These are phyloP conservation scores for Pseudogymnoascus sp. DNA, from an alignment of 2,329 filamentous ascomycete genomes.

Conservation along the genomic window DNA sequence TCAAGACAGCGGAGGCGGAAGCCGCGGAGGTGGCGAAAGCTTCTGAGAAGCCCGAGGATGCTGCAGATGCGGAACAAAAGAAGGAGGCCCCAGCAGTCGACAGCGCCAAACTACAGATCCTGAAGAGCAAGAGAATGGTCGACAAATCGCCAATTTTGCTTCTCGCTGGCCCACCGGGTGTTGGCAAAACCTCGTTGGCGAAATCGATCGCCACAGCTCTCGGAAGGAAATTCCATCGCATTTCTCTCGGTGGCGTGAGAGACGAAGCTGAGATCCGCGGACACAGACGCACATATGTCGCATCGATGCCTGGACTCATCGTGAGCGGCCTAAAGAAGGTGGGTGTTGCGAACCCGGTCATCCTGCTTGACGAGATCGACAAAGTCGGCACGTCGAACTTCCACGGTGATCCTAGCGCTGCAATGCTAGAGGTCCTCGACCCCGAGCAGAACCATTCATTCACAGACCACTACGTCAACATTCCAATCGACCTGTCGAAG, in stretches of 20 bases:
- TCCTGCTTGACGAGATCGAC: slow-evolving; percentile 95
- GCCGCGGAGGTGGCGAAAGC: slow-evolving; percentile 22
- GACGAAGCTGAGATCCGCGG: slow-evolving; percentile 97
- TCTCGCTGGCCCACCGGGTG: slow-evolving; percentile 85
- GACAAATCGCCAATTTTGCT: slow-evolving; percentile 96
- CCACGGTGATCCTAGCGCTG: slow-evolving; percentile 90
- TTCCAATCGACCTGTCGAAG: slow-evolving; percentile 91
- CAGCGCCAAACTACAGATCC: slow-evolving; percentile 60
- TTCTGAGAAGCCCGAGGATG: slow-evolving; percentile 27
- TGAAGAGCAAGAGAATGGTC: slow-evolving; percentile 75
- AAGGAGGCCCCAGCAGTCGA: slow-evolving; percentile 32
- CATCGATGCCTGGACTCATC: slow-evolving; percentile 95
- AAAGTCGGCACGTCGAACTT: slow-evolving; percentile 88
- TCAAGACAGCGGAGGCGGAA: slow-evolving; percentile 50
- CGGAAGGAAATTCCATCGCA: slow-evolving; percentile 91
- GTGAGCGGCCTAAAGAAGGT: slow-evolving; percentile 93
- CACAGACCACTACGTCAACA: slow-evolving; percentile 91
- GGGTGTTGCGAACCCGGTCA: slow-evolving; percentile 88
- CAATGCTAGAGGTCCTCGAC: slow-evolving; percentile 96
- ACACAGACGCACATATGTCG: slow-evolving; percentile 91
- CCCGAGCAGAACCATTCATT: slow-evolving; percentile 96
- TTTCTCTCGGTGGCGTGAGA: slow-evolving; percentile 88
- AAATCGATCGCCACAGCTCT: slow-evolving; percentile 87
- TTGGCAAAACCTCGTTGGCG: slow-evolving; percentile 91
- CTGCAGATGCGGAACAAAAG: slow-evolving; percentile 20